Conservation (phyloP, 2,329 filamentous ascomycete genomes). For the Pseudovirgaria hyperparasitica region DNA sequence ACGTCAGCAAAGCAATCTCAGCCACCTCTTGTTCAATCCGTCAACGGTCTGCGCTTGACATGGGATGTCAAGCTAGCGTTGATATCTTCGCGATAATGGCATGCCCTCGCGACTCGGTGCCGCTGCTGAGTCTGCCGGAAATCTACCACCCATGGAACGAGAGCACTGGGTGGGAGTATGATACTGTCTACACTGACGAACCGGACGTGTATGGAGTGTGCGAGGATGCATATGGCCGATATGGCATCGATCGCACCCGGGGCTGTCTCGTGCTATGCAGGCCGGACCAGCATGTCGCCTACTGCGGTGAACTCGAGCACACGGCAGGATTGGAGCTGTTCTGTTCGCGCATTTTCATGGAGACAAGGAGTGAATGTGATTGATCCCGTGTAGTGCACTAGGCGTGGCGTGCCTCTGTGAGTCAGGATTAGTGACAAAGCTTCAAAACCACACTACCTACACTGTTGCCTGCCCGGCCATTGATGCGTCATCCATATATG, state of each 20-base stretch:
- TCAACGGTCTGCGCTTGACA: no score
- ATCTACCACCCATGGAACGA: conserved; percentile 32
- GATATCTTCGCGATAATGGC: conserved; percentile 53
- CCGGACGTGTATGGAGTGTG: conserved; percentile 30
- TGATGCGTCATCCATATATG: no score
- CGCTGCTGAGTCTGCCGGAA: conserved; percentile 27
- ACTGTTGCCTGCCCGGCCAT: no score
- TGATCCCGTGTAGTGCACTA: no score
- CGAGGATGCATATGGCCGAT: conserved; percentile 39
- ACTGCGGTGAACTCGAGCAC: conserved; percentile 25
- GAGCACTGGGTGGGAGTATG: conserved; percentile 24
- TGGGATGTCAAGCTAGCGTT: no score
- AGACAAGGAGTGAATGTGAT: no score
- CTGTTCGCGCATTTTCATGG: conserved; percentile 5
- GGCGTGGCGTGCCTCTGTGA: no score
- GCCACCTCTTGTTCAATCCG: conserved; percentile 28
- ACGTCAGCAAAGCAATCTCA: conserved; percentile 34
- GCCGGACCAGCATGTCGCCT: conserved; percentile 55
- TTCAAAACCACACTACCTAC: no score
- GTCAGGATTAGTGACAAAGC: no score
- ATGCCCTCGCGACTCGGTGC: conserved; percentile 40
- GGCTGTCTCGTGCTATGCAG: conserved; percentile 49
- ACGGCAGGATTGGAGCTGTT: conserved; percentile 17
- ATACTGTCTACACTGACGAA: conserved; percentile 35
- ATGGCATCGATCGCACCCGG: conserved; percentile 41